Percentiles rank a stretch among this genome's conserved stretches.
Evolutionary conservation across 805 yeast genomes (phyloP).

Genomic region (Pichia rugopelliculosa): DNA sequence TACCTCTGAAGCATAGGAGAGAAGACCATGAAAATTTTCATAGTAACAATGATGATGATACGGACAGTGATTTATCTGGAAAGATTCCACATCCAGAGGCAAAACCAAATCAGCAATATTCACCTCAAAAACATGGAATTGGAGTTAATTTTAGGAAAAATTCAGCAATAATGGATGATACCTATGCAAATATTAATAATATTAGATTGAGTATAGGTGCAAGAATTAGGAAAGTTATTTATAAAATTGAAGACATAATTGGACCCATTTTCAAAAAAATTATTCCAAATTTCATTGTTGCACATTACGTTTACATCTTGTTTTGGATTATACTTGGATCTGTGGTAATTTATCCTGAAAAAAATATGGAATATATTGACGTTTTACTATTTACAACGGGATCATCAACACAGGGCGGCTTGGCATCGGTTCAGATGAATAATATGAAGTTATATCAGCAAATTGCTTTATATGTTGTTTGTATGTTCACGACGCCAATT

Average conservation of each 20-base stretch:
- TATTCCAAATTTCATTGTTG: slow-evolving; percentile 51
- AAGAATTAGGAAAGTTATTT: slow-evolving; percentile 31
- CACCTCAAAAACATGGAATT: background rate
- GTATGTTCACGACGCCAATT: slow-evolving; percentile 76
- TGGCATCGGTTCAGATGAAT: slow-evolving; percentile 72
- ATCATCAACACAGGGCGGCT: slow-evolving; percentile 85
- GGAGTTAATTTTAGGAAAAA: slow-evolving; percentile 1
- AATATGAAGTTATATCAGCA: slow-evolving; percentile 70
- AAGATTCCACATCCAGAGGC: background rate
- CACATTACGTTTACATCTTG: slow-evolving; percentile 68
- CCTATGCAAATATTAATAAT: slow-evolving; percentile 14
- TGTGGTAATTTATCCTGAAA: slow-evolving; percentile 68
- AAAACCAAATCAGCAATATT: background rate
- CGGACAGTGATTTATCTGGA: background rate
- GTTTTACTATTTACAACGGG: slow-evolving; percentile 70
- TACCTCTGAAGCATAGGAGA: background rate
- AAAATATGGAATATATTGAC: slow-evolving; percentile 64
- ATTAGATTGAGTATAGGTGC: slow-evolving; percentile 20
- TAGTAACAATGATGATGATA: background rate
- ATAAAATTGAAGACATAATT: slow-evolving; percentile 28
- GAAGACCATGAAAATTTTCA: background rate
- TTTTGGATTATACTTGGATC: slow-evolving; percentile 58
- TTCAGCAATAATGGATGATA: slow-evolving; percentile 8
- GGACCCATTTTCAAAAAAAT: slow-evolving; percentile 36
- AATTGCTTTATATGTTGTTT: slow-evolving; percentile 52